These are phyloP conservation scores for Mycena haematopus DNA, from an alignment of 768 basidiomycete genomes.

Conservation along the genomic window DNA sequence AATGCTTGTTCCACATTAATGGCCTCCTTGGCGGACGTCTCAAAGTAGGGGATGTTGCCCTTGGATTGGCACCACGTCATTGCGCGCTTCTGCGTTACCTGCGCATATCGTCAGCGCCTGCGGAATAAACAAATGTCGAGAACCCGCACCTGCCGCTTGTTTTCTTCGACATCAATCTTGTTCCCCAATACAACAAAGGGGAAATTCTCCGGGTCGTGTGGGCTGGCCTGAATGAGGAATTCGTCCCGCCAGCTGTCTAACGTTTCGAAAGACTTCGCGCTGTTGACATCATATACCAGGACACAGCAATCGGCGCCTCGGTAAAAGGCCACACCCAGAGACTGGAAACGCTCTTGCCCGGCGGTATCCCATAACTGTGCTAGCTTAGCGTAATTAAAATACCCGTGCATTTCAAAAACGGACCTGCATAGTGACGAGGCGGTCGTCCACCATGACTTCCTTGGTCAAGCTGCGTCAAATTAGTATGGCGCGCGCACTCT, in stretches of 20 bases:
- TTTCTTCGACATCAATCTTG: slow-evolving; percentile 99
- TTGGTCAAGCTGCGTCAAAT: slow-evolving; percentile 80
- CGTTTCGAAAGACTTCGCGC: slow-evolving; percentile 97
- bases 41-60: slow-evolving; percentile 99
- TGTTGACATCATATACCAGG: slow-evolving; percentile 98
- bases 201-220: slow-evolving; percentile 99
- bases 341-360: slow-evolving; percentile 99
- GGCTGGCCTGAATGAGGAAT: slow-evolving; percentile 98
- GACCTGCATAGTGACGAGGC: slow-evolving; percentile 98
- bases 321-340: slow-evolving; percentile 98
- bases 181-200: slow-evolving; percentile 99
- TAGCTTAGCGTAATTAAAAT: slow-evolving; percentile 9
- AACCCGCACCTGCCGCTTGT: slow-evolving; percentile 85
- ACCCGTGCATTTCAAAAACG: slow-evolving; percentile 33
- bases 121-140: not conserved
- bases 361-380: slow-evolving; percentile 97
- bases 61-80: slow-evolving; percentile 99
- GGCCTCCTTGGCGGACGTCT: slow-evolving; percentile 99
- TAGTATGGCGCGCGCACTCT: slow-evolving; percentile 29
- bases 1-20: slow-evolving; percentile 99
- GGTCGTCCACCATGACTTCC: slow-evolving; percentile 98
- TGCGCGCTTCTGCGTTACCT: slow-evolving; percentile 99
- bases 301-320: slow-evolving; percentile 99
- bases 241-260: slow-evolving; percentile 99
- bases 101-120: slow-evolving; percentile 20